These are phyloP conservation scores for Kwoniella shivajii DNA, from an alignment of 1,284 basidiomycete genomes.

Conservation along the genomic window DNA sequence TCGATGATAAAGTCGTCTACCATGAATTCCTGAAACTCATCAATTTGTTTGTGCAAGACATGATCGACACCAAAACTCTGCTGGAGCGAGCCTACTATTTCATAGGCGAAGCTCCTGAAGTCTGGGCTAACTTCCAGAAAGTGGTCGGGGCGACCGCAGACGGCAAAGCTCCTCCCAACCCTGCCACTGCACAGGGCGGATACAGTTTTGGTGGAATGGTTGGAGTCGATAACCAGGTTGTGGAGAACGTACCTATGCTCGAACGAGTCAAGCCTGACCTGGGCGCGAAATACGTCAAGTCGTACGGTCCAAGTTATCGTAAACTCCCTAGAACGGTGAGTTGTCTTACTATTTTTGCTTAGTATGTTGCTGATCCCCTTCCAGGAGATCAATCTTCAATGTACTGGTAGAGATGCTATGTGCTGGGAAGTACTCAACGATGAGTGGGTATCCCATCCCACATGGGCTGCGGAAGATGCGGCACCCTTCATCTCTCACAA, in stretches of 20 bases:
- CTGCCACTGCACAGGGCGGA: slow-evolving; percentile 61
- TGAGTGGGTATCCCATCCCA: slow-evolving; percentile 95
- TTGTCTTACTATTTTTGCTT: slow-evolving; percentile 24
- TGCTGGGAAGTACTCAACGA: slow-evolving; percentile 97
- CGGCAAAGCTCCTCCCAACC: slow-evolving; percentile 65
- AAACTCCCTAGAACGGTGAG: slow-evolving; percentile 80
- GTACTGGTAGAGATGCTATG: slow-evolving; percentile 91
- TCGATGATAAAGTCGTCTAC: slow-evolving; percentile 84
- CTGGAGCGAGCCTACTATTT: slow-evolving; percentile 79
- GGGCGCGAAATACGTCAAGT: slow-evolving; percentile 48
- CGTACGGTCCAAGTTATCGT: slow-evolving; percentile 86
- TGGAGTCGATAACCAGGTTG: slow-evolving; percentile 56
- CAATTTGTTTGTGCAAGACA: slow-evolving; percentile 92
- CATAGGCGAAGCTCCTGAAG: slow-evolving; percentile 70
- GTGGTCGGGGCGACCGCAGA: slow-evolving; percentile 74
- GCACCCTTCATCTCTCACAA: slow-evolving; percentile 92
- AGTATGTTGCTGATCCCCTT: background rate
- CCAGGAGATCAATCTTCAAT: slow-evolving; percentile 85
- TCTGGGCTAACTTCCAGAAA: slow-evolving; percentile 84
- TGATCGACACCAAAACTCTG: slow-evolving; percentile 82
- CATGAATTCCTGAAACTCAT: slow-evolving; percentile 95
- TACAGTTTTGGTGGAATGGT: slow-evolving; percentile 54
- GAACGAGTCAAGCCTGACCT: slow-evolving; percentile 61
- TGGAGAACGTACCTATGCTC: slow-evolving; percentile 64
- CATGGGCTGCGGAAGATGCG: slow-evolving; percentile 94